Evolutionary conservation across 371 early-diverging fungal species (phyloP).

Genomic region (Mucor lusitanicus): DNA sequence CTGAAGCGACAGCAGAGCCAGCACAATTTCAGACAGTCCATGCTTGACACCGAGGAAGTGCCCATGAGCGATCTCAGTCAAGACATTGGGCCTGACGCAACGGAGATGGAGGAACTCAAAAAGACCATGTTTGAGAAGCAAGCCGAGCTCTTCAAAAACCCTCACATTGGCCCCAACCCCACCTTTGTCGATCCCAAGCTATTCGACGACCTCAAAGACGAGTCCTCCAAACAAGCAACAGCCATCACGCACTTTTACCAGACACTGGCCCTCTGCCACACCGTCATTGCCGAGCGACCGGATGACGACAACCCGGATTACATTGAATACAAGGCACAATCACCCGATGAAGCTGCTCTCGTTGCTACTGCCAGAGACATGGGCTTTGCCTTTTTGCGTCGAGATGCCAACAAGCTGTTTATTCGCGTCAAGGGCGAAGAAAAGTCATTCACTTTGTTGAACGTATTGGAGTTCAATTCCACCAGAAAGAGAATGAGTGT

Average conservation of each 20-base stretch:
- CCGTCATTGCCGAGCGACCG: slow-evolving; percentile 66
- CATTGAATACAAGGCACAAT: slow-evolving; percentile 88
- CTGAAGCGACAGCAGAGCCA: slow-evolving; percentile 47
- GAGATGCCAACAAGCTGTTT: slow-evolving; percentile 60
- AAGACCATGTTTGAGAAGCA: slow-evolving; percentile 48
- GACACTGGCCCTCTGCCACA: slow-evolving; percentile 78
- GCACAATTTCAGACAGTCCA: slow-evolving; percentile 3
- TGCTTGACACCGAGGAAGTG: slow-evolving; percentile 6
- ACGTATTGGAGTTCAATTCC: slow-evolving; percentile 83
- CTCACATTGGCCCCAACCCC: slow-evolving; percentile 37
- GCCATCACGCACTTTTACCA: slow-evolving; percentile 75
- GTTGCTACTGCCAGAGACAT: slow-evolving; percentile 88
- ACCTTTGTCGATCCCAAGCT: slow-evolving; percentile 49
- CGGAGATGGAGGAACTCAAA: slow-evolving; percentile 25
- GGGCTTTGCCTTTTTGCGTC: slow-evolving; percentile 83
- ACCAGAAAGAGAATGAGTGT: slow-evolving; percentile 88
- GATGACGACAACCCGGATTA: slow-evolving; percentile 39
- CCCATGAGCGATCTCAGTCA: slow-evolving; percentile 8
- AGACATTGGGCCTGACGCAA: not conserved
- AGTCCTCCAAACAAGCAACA: slow-evolving; percentile 52
- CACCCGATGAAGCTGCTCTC: slow-evolving; percentile 94
- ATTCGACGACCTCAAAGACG: slow-evolving; percentile 37
- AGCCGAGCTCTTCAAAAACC: slow-evolving; percentile 34
- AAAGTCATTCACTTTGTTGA: slow-evolving; percentile 62
- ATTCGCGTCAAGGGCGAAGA: slow-evolving; percentile 74